These are phyloP conservation scores for Cutaneotrichosporon cutaneum DNA, from an alignment of 1,284 basidiomycete genomes.

Conservation along the genomic window DNA sequence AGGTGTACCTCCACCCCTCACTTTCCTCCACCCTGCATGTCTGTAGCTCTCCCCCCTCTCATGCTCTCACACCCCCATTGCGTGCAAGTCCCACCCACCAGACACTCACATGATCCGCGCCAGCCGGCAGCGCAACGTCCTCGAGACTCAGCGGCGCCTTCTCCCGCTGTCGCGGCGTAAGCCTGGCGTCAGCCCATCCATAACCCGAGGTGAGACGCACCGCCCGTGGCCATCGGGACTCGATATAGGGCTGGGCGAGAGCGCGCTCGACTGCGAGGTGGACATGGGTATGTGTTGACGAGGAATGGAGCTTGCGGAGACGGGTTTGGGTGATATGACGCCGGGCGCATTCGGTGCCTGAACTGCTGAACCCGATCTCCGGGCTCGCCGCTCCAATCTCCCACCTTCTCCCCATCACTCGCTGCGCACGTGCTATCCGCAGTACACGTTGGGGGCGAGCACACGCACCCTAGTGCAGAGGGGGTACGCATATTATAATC, in stretches of 20 bases:
- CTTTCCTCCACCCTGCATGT: not conserved
- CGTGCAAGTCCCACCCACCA: no score
- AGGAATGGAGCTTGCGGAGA: not conserved
- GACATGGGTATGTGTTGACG: not conserved
- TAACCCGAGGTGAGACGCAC: not conserved
- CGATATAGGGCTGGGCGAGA: not conserved
- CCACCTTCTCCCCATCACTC: not conserved
- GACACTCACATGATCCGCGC: conserved; percentile 21
- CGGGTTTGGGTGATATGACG: not conserved
- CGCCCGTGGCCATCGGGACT: not conserved
- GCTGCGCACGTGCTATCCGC: not conserved
- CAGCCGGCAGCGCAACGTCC: conserved; percentile 14
- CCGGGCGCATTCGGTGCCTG: not conserved
- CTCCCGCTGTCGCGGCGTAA: conserved; percentile 21
- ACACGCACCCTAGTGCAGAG: not conserved
- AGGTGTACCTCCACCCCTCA: no score
- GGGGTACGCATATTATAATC: not conserved
- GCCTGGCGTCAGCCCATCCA: conserved; percentile 10
- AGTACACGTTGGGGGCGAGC: no score
- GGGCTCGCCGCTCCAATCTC: not conserved
- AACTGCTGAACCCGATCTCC: not conserved
- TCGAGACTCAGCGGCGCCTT: conserved; percentile 16
- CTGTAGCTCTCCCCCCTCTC: not conserved
- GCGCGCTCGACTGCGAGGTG: not conserved
- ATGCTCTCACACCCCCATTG: no score